Conservation (phyloP, 768 basidiomycete genomes). For the Amanita rubescens region DNA sequence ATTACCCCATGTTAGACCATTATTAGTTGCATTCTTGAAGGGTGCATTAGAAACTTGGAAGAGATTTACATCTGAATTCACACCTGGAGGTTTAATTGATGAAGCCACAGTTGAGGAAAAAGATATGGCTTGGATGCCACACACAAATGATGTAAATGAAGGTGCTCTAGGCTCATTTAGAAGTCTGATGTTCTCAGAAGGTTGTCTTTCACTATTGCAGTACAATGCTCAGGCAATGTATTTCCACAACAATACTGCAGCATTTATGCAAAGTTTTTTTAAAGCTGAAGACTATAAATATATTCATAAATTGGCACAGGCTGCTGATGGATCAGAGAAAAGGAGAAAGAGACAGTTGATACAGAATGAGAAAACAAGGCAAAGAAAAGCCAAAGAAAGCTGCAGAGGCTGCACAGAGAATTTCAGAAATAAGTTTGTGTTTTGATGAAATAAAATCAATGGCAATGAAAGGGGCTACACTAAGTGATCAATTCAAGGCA, state of each 20-base stretch:
- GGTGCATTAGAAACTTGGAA: conserved; percentile 21
- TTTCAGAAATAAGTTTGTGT: not conserved
- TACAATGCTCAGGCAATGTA: conserved; percentile 20
- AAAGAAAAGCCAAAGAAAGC: not conserved
- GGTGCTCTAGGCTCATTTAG: conserved; percentile 5
- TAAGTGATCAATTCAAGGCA: not conserved
- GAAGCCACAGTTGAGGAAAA: conserved; percentile 1
- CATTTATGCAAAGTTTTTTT: conserved; percentile 16
- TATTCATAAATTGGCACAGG: not conserved
- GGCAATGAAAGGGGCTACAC: not conserved
- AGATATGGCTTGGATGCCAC: conserved; percentile 7
- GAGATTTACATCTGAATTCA: conserved; percentile 22
- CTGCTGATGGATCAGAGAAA: not conserved
- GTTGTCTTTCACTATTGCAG: conserved; percentile 13
- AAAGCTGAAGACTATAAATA: not conserved
- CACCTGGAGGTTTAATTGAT: conserved; percentile 12
- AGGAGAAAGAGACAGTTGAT: not conserved
- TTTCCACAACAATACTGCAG: conserved; percentile 16
- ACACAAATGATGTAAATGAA: conserved; percentile 6
- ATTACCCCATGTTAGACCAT: too few species aligned
- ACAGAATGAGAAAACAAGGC: not conserved
- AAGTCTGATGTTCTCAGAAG: conserved; percentile 3
- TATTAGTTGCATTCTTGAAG: too few species aligned
- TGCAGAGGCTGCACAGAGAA: not conserved
- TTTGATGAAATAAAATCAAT: not conserved